Conservation (phyloP, 2,329 filamentous ascomycete species). For the Cladosporium halotolerans region DNA sequence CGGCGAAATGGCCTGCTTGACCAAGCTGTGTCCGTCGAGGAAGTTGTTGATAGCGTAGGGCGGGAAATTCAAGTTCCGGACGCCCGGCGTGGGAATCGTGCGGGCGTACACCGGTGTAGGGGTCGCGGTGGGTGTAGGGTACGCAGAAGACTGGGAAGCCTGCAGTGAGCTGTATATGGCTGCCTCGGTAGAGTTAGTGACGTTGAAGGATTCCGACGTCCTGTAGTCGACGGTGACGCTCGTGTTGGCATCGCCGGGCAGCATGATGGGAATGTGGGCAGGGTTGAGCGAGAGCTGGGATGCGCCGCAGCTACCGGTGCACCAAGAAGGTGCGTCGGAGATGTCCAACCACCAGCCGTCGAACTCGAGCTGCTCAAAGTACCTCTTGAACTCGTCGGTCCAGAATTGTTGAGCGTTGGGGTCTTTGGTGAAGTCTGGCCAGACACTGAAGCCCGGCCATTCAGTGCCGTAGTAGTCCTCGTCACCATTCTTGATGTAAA, state of each 20-base stretch:
- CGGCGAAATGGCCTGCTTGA: conserved; percentile 17
- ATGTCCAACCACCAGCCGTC: conserved; percentile 23
- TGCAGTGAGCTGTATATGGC: conserved; percentile 16
- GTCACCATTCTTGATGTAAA: conserved; percentile 49
- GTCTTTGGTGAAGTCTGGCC: conserved; percentile 10
- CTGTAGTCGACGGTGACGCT: conserved; percentile 21
- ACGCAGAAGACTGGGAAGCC: conserved; percentile 14
- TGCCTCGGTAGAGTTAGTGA: conserved; percentile 23
- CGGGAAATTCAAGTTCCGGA: conserved; percentile 20
- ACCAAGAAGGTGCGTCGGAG: conserved; percentile 16
- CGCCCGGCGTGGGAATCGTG: conserved; percentile 18
- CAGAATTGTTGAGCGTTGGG: conserved; percentile 22
- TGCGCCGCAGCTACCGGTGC: conserved; percentile 18
- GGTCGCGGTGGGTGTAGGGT: conserved; percentile 13
- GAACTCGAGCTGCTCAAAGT: conserved; percentile 16
- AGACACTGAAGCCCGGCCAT: conserved; percentile 15
- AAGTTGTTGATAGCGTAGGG: conserved; percentile 24
- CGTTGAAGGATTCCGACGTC: conserved; percentile 20
- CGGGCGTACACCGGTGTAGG: conserved; percentile 14
- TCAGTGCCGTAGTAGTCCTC: conserved; percentile 37
- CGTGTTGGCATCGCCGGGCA: conserved; percentile 20
- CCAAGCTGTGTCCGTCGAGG: conserved; percentile 18
- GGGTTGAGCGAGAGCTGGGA: conserved; percentile 16
- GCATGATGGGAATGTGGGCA: conserved; percentile 20
- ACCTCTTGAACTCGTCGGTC: conserved; percentile 20